Conservation (phyloP, 768 basidiomycete genomes). For the Boletus rubropictus region DNA sequence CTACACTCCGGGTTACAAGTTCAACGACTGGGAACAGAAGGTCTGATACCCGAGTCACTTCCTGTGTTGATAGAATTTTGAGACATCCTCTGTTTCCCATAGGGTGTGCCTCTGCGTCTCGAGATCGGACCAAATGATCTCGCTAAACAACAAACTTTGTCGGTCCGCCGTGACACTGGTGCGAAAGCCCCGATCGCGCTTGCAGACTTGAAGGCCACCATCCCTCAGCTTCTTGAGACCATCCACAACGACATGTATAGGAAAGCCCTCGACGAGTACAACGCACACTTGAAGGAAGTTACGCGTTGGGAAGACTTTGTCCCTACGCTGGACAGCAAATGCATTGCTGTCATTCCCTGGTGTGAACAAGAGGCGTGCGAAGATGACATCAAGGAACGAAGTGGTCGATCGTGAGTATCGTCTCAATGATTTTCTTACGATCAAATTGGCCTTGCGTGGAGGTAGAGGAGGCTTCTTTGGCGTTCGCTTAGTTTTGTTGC, state of each 20-base stretch:
- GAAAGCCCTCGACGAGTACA: constrained; percentile 69
- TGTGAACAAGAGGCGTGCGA: constrained; percentile 91
- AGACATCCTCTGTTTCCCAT: constrained; percentile 1
- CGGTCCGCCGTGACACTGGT: constrained; percentile 80
- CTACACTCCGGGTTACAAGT: constrained; percentile 98
- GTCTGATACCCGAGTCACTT: constrained; percentile 33
- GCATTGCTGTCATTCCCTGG: constrained; percentile 89
- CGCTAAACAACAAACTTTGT: constrained; percentile 70
- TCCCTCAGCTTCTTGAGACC: constrained; percentile 67
- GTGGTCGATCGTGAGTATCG: constrained; percentile 63
- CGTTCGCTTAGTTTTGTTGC: too few relatives aligned
- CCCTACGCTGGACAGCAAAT: constrained; percentile 83
- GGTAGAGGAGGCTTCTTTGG: background rate
- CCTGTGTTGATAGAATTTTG: background rate
- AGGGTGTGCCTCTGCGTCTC: constrained; percentile 96
- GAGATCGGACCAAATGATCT: constrained; percentile 96
- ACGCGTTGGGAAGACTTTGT: constrained; percentile 92
- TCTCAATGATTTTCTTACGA: background rate
- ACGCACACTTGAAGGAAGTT: constrained; percentile 63
- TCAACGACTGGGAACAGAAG: constrained; percentile 99
- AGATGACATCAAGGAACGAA: constrained; percentile 96
- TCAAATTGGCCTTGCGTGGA: background rate
- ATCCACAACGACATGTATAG: constrained; percentile 89
- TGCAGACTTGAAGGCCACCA: constrained; percentile 39
- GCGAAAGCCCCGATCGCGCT: constrained; percentile 53